Evolutionary conservation across 2,329 filamentous ascomycete genomes (phyloP).

Genomic region (Cladophialophora yegresii): DNA sequence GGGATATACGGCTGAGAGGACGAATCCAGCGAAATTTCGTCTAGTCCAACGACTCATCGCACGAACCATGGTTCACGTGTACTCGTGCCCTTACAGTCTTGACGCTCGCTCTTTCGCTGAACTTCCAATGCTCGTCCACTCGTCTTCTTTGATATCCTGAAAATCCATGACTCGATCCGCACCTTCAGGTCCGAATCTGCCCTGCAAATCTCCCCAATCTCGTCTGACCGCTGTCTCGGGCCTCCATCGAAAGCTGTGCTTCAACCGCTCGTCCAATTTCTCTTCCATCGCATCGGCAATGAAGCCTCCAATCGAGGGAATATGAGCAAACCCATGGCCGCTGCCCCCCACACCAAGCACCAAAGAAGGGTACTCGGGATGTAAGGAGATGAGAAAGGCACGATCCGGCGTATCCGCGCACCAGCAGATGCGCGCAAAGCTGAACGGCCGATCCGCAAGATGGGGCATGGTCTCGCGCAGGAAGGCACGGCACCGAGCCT

Average conservation of each 20-base stretch:
- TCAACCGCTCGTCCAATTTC: conserved; percentile 47
- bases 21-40: too few species aligned
- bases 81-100: background rate
- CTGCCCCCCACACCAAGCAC: conserved; percentile 55
- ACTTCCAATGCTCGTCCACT: conserved; percentile 44
- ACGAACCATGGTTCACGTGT: background rate
- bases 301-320: conserved; percentile 54
- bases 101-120: background rate
- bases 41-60: too few species aligned
- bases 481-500: conserved; percentile 52
- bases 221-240: conserved; percentile 53
- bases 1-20: too few species aligned
- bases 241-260: conserved; percentile 53
- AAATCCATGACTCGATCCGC: conserved; percentile 54
- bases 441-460: conserved; percentile 52
- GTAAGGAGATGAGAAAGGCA: conserved; percentile 55
- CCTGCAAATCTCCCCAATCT: conserved; percentile 54
- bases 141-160: conserved; percentile 41
- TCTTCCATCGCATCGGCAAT: conserved; percentile 54
- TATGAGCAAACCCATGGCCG: conserved; percentile 58
- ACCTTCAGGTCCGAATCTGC: conserved; percentile 48
- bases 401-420: conserved; percentile 59
- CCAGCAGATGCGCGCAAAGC: conserved; percentile 59
- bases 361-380: conserved; percentile 49
- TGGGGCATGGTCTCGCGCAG: conserved; percentile 57